Base-by-base conservation (phyloP, 441 rosid species). In the Eruca vesicaria region DNA sequence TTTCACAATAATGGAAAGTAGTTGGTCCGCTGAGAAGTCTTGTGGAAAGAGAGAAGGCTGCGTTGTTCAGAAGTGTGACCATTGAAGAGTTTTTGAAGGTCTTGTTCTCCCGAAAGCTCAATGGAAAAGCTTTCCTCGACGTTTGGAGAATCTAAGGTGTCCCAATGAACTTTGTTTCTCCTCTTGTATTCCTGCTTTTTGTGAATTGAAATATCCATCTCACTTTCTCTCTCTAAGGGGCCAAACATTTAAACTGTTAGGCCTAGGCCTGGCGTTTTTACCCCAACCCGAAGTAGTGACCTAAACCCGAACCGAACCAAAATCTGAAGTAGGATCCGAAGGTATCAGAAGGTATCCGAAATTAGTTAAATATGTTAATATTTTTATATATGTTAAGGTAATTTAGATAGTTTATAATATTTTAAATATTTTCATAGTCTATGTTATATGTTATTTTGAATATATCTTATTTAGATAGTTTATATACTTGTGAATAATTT, bases 121-220 rank as follows among this genome's bases (percentile, higher is more conserved):
- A 50, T 16, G 80, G 80, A 57, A 77, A 70, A 71, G 31, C 76
- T 58, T 58, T 71, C 71, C 80, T 77, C 9, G 80, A 77, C n/a
- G 19, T 14, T 18, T 58, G 72, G 80, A 77, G 76, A 77, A 59
- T 71, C 56, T 71, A 55, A 55, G 26, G 36, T 21, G 7, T 28
- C 48, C 26, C 20, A 10, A 18, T 9, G 16, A 33, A 5, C 43
- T 55, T 14, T n/a, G 50, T 43, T n/a, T 43, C 18, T 43, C 15
- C 50, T 43, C 18, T 43, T 7, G n/a, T 41, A 7, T 41, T 41
- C 50, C 14, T 41, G 50, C 3, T 4, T 14, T 41, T 41, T 41
- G 50, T 41, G 7, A 41, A 14, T 41, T 41, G 45, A 38, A 38
- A 38, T 38, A 32, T 38, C 45, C 45, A 38, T 38, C 45, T 38